These are phyloP conservation scores for Dalbergia cochinchinensis DNA, from an alignment of 306 rosid genomes.

Conservation along the genomic window DNA sequence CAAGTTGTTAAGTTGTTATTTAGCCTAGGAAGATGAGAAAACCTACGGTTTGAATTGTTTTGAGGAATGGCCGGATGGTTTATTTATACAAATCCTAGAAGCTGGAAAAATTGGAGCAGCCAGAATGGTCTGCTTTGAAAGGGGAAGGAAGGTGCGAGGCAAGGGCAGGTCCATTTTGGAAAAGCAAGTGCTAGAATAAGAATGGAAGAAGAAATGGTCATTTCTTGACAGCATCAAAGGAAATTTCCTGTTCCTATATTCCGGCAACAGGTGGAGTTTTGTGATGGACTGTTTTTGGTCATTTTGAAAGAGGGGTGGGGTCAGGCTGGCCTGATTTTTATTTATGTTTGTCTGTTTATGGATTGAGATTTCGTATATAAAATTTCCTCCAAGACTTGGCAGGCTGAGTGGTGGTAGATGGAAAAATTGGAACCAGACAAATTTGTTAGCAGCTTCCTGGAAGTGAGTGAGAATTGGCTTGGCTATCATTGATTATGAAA, in stretches of 20 bases:
- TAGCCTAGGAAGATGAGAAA: slow-evolving; percentile 42
- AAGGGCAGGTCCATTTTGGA: neutral
- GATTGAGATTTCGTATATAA: neutral
- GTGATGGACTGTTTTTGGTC: slow-evolving; percentile 14
- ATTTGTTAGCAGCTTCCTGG: slow-evolving; percentile 38
- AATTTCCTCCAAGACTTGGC: slow-evolving; percentile 4
- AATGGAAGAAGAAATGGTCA: slow-evolving; percentile 9
- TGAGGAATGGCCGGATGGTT: neutral
- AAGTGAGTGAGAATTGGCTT: slow-evolving; percentile 27
- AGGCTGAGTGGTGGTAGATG: neutral
- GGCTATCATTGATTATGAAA: neutral
- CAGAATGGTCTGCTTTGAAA: slow-evolving; percentile 35
- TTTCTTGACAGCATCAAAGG: slow-evolving; percentile 36
- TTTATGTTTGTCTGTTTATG: slow-evolving; percentile 35
- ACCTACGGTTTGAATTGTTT: slow-evolving; percentile 32
- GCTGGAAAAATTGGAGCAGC: slow-evolving; percentile 36
- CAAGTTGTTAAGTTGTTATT: slow-evolving; percentile 27
- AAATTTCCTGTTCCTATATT: slow-evolving; percentile 41
- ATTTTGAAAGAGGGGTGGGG: neutral
- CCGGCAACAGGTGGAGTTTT: slow-evolving; percentile 22
- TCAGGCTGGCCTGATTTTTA: slow-evolving; percentile 43
- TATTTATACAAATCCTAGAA: slow-evolving; percentile 10
- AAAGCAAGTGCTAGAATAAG: neutral
- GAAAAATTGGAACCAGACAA: neutral
- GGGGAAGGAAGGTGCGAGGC: slow-evolving; percentile 58